Conservation (phyloP, 345 rosid genomes). For the Corchorus olitorius region DNA sequence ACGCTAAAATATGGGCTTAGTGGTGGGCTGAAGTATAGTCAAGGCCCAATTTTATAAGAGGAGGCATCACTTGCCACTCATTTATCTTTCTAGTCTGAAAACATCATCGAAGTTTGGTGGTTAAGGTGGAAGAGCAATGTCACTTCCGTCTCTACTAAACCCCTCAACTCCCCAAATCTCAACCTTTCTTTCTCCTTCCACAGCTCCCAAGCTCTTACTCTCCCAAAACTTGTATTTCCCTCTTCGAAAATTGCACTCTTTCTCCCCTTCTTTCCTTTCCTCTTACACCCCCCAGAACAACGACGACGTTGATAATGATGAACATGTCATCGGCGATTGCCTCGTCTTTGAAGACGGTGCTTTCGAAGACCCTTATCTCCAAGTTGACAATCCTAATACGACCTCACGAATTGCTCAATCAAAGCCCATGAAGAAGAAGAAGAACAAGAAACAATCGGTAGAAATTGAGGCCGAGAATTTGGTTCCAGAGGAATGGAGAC, state of each 20-base stretch:
- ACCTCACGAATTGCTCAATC: not conserved
- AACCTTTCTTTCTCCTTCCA: not conserved
- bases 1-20: too few species aligned
- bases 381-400: constrained; percentile 21
- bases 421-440: constrained; percentile 29
- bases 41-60: too few species aligned
- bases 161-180: constrained; percentile 9
- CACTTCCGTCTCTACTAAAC: constrained; percentile 10
- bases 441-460: not conserved
- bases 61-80: too few species aligned
- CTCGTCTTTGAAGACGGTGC: constrained; percentile 87
- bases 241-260: constrained; percentile 31
- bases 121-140: not conserved
- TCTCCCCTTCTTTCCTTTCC: constrained; percentile 46
- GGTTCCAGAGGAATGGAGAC: constrained; percentile 88
- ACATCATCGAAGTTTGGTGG: not conserved
- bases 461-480: constrained; percentile 58
- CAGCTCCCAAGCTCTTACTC: not conserved
- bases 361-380: constrained; percentile 75
- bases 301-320: constrained; percentile 37
- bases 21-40: too few species aligned
- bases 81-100: too few species aligned
- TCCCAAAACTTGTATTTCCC: constrained; percentile 20
- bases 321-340: constrained; percentile 79
- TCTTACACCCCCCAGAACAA: constrained; percentile 28